These are phyloP conservation scores for Cytospora piceae DNA, from an alignment of 2,329 filamentous ascomycete species.

Conservation along the genomic window DNA sequence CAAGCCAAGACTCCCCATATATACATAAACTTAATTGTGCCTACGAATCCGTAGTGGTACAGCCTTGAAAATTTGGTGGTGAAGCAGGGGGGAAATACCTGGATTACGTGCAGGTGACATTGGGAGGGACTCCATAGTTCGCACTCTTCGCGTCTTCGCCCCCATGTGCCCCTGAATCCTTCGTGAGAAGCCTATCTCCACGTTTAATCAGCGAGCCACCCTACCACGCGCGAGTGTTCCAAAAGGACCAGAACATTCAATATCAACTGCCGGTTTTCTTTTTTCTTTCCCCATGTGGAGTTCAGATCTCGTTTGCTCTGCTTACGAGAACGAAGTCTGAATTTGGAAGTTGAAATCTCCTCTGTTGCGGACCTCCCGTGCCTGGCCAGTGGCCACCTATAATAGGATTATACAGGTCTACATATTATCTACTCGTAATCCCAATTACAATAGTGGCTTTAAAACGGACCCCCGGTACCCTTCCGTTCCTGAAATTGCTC, in stretches of 20 bases:
- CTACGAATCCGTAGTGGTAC: neutral
- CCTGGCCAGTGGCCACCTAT: neutral
- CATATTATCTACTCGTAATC: neutral
- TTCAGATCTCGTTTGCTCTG: neutral
- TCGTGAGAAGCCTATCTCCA: neutral
- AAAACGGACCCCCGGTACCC: neutral
- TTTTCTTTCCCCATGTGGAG: neutral
- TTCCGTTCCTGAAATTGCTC: neutral
- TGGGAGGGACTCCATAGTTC: neutral
- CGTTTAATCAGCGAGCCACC: neutral
- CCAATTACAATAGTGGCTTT: neutral
- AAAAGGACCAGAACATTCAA: neutral
- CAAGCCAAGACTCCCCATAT: neutral
- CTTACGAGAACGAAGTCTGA: neutral
- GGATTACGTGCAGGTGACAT: neutral
- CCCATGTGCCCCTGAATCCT: neutral
- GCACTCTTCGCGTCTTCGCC: neutral
- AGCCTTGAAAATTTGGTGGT: neutral
- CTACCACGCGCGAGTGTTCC: neutral
- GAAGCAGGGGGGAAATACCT: neutral
- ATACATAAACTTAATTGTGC: neutral
- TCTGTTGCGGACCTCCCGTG: neutral
- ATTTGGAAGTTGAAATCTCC: neutral
- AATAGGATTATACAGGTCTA: neutral
- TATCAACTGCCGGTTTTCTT: neutral